Evolutionary conservation across 768 basidiomycete species (phyloP), one percentile per base, ranked within the genome.

Genomic region (Mycena vulgaris): DNA sequence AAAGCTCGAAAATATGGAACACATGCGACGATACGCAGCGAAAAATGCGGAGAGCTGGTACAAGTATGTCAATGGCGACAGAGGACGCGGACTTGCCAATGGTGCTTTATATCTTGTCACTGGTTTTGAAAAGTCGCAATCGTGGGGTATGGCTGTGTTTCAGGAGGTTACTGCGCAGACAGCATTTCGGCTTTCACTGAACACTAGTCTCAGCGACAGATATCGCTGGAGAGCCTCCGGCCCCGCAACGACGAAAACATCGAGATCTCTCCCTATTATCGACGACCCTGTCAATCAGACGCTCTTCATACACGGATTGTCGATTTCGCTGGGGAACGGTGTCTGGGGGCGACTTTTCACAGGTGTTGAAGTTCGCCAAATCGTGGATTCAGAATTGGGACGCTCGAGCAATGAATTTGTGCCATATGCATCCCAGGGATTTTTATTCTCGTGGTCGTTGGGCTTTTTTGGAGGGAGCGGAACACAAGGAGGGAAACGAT

Each of bases 31-130:
- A 27, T 70, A 72, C 53, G 75, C 75, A 1, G 65, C 59, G 9
- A n/a, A 53, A 25, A 35, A 74, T 58, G 75, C 74, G 1, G 47
- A 63, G 16, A 68, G 66, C 35, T 76, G 74, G 75, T 76, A 75
- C 45, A 58, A 69, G 39, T 69, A 70, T 40, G 33, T 62, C 48
- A 64, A 72, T 31, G 66, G 8, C 27, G 19, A 33, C 14, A 57
- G 61, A 21, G 75, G 68, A 5, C 63, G 71, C 30, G 67, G 60
- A 19, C 53, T 70, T 5, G 23, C 27, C 31, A 74, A 72, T 31
- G 71, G 73, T 13, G 68, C 68, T 28, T 59, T 75, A 10, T 74
- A 72, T 47, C 70, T 75, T 21, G 48, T 75, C 48, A 73, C 74
- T 23, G 75, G 73, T 2, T 69, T 69, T 8, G 74, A 75, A 57